Base-by-base conservation (phyloP, 2,329 filamentous ascomycete species). In the Neonectria coccinea region DNA sequence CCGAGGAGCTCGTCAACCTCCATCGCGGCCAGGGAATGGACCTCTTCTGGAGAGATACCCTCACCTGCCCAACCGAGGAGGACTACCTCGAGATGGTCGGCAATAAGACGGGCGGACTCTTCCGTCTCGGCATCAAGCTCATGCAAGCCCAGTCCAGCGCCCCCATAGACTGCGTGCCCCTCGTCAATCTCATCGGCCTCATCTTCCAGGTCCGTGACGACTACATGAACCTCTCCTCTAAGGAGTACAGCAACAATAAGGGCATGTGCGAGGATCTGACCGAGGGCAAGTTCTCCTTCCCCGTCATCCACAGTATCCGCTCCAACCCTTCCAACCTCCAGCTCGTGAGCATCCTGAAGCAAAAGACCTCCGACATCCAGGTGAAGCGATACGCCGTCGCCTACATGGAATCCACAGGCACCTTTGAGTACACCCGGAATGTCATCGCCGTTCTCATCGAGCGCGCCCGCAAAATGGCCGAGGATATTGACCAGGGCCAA, bases 281-380 rank as follows among this genome's bases (percentile, higher is more conserved):
- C 1, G 96, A 98, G 82, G 95, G 95, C 68, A 98, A 98, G 84
- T 97, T 97, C 82, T 95, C 91, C 27, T 97, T 97, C 77, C 94
- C 94, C 44, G 90, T 98, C 74, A 97, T 98, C 74, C 95, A 98
- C 81, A 91, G 92, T 77, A 97, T 98, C 71, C 92, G 92, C 65
- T 83, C 91, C 64, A 88, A 94, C 76, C 92, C 88, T 18, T 80
- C 82, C 31, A 92, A 94, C 76, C 84, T 92, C 70, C 91, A 97
- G 74, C 86, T 99, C 59, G 87, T 97, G 78, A 97, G 96, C 76
- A 97, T 98, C 60, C 84, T 98, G 45, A 93, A 93, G 79, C 94
- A 97, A 79, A 95, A 94, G 80, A 94, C 94, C 1, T 87, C 85
- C 20, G 92, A 97, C 73, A 89, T 92, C 51, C 91, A 95, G 74